Base-by-base conservation (phyloP, 78 protist genomes). In the Pigoraptor vietnamica region DNA sequence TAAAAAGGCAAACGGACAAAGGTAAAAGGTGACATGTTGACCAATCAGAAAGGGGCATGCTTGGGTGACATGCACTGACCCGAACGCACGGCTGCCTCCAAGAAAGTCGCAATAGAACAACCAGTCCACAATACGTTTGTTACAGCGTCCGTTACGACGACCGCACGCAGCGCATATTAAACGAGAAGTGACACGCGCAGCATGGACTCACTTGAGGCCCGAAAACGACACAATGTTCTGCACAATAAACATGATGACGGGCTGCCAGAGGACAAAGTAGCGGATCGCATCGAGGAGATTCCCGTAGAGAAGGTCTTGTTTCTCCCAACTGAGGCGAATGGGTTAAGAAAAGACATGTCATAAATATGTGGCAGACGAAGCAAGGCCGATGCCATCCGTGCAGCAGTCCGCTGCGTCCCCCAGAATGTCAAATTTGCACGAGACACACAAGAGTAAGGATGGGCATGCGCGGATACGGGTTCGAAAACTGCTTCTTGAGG, bases 221-320 rank as follows among this genome's bases (percentile, higher is more conserved):
- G n/a, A 40, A 1, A 40, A 0, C 2, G 23, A 40, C 0, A 40
- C 2, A 32, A 24, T 19, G 33, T 0, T 10, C 24, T 87, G 67
- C 67, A 40, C 90, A 0, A 38, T 21, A 0, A 24, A 6, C 40
- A 87, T 40, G 37, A 87, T 87, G 39, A 87, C 90, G 34, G 90
- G 90, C 40, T 40, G 40, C 90, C 90, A 87, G 39, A 87, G 40
- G 32, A 87, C 81, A 2, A 87, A 40, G 90, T 87, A 87, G 56
- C 90, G 90, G 81, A 38, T 2, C 0, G 21, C 40, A 36, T 87
- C 90, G n/a, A 87, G 24, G 6, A 87, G 81, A 23, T 87, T 33
- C 33, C 38, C 90, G 81, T 87, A 87, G 9, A 40, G 9, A 21
- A 87, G 29, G n/a, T 87, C 90, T n/a, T 83, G 88, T 34, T 83